Base-by-base conservation (phyloP, 2,329 filamentous ascomycete species). In the Cercospora nicotianae region DNA sequence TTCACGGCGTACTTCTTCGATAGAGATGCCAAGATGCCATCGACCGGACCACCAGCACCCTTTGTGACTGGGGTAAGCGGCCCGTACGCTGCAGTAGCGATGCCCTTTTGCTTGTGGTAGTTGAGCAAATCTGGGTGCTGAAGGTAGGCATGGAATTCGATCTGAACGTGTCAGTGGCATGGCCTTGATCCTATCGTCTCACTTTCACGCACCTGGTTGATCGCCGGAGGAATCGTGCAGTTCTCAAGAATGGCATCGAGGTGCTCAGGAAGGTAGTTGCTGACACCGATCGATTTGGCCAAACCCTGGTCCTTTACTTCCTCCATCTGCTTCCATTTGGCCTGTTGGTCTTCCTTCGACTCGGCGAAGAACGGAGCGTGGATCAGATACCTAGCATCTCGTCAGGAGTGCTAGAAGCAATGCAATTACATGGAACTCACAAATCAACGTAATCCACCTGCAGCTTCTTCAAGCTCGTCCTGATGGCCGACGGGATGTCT, bases 91-190 rank as follows among this genome's bases (percentile, higher is more conserved):
- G 78, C 74, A 1, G 83, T 84, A 0, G 82, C 81, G 64, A 85
- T 84, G 51, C 79, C 79, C 73, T 83, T 20, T 83, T 79, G 59
- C 73, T 82, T 83, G 77, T 83, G 81, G 77, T 85, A 87, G 13
- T 84, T 80, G 7, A 89, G 77, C 30, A 91, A 79, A 18, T 85
- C 81, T 1, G 80, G 80, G 75, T 87, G 89, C 76, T 90, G 89
- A 10, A 91, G 82, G 73, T 89, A 90, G 1, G 89, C 88, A 77
- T 91, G 88, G 62, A 87, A 87, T 77, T 91, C 89, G 70, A 91
- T 87, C 70, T 64, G 9, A 39, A 23, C n/a, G 10, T 10, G 61
- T 39, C 28, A 55, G 45, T 28, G 45, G 8, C 28, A 12, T 10
- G 8, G 30, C 7, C 3, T 6, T 16, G 23, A n/a, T 16, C 10